Conservation (phyloP, 495 filamentous ascomycete genomes). For the Penicillium turbatum region DNA sequence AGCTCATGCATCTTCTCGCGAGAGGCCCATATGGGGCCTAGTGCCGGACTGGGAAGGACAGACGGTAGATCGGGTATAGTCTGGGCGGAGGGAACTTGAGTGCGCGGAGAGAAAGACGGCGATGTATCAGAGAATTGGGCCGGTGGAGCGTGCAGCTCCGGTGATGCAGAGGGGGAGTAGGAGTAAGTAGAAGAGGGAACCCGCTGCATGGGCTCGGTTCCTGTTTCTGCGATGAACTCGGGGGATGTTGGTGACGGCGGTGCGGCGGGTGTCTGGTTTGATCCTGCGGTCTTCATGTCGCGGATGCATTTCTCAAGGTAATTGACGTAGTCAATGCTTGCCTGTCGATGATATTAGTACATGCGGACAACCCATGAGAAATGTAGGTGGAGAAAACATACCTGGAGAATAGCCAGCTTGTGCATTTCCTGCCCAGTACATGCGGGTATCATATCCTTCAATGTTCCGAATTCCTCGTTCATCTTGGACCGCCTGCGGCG, state of each 20-base stretch:
- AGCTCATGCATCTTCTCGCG: constrained; percentile 25
- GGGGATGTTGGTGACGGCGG: constrained; percentile 39
- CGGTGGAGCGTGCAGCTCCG: constrained; percentile 26
- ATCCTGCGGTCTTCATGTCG: constrained; percentile 66
- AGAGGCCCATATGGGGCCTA: constrained; percentile 30
- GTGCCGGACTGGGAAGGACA: constrained; percentile 41
- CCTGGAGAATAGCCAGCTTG: constrained; percentile 94
- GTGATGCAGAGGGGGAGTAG: constrained; percentile 36
- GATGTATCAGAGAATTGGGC: constrained; percentile 30
- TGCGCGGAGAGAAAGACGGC: constrained; percentile 38
- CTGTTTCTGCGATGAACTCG: constrained; percentile 27
- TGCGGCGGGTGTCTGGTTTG: constrained; percentile 9
- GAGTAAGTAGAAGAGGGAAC: constrained; percentile 22
- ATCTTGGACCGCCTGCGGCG: constrained; percentile 89
- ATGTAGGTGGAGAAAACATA: constrained; percentile 34
- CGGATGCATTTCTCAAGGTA: constrained; percentile 88
- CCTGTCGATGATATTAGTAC: constrained; percentile 43
- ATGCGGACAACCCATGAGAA: background rate
- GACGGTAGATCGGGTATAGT: constrained; percentile 29
- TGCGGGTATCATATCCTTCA: constrained; percentile 95
- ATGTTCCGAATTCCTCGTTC: constrained; percentile 94
- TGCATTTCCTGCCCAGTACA: constrained; percentile 93
- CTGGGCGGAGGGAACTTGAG: constrained; percentile 28
- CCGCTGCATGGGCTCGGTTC: constrained; percentile 12
- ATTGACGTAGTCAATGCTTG: constrained; percentile 93